phyloP scores from a whole-genome alignment of 257 asterid species.

The Asclepias syriaca region DNA sequence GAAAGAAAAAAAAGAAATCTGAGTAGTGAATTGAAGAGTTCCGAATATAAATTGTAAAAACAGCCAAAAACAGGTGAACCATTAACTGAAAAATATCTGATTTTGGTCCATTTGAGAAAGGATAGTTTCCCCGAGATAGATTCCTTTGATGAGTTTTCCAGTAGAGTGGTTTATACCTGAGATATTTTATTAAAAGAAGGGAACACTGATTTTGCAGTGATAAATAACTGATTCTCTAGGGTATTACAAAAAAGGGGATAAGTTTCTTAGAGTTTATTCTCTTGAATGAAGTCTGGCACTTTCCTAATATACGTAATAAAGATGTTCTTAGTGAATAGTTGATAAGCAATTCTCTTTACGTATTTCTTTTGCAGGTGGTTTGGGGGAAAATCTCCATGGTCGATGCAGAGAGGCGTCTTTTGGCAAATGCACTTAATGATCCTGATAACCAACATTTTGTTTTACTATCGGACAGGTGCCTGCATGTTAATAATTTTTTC shows the following conservation, averaged over 20 bases:
- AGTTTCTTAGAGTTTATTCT: not conserved
- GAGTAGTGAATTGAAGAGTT: too few relatives aligned
- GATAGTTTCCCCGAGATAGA: not conserved
- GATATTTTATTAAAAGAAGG: not conserved
- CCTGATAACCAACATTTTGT: conserved; percentile 84
- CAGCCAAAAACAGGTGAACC: not conserved
- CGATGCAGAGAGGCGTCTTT: conserved; percentile 94
- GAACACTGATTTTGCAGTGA: not conserved
- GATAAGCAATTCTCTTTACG: not conserved
- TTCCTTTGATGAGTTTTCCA: too few relatives aligned
- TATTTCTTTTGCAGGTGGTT: conserved; percentile 56
- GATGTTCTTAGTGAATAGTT: not conserved
- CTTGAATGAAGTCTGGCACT: not conserved
- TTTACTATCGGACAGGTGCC: conserved; percentile 91
- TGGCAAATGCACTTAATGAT: conserved; percentile 79
- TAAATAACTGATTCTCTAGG: too few relatives aligned
- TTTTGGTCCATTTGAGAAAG: not conserved
- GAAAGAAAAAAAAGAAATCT: not conserved
- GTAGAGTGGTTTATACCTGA: too few relatives aligned
- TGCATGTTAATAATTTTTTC: conserved; percentile 8
- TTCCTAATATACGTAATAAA: not conserved
- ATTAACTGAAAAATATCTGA: not conserved
- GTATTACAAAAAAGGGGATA: too few relatives aligned
- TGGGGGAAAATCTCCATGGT: conserved; percentile 99
- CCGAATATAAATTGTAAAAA: too few relatives aligned